A percentile compares a stretch with the other conserved stretches of the same genome.
Evolutionary conservation across 2,329 filamentous ascomycete species (phyloP).

Genomic region (Onygena corvina): DNA sequence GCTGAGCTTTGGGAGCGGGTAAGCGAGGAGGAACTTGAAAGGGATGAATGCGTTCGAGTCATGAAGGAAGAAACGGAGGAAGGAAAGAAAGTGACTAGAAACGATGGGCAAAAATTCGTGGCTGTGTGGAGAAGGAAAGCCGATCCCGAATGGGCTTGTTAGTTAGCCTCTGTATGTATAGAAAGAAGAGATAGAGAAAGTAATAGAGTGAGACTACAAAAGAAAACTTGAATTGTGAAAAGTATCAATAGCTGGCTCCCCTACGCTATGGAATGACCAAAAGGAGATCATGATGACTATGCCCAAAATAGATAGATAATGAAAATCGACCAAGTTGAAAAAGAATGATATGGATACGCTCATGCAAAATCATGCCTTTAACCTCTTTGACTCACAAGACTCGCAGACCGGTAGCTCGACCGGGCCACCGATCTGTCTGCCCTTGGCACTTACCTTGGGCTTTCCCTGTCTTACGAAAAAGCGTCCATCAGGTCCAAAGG

Average conservation of each 20-base stretch:
- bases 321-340: slow-evolving; percentile 2
- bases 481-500: slow-evolving; percentile 47
- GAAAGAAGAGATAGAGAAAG: not conserved
- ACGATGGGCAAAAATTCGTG: slow-evolving; percentile 81
- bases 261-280: not conserved
- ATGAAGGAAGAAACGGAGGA: slow-evolving; percentile 80
- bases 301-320: not conserved
- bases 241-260: not conserved
- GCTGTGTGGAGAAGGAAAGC: slow-evolving; percentile 72
- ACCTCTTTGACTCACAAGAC: slow-evolving; percentile 47
- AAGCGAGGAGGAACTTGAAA: slow-evolving; percentile 41
- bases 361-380: slow-evolving; percentile 43
- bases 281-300: not conserved
- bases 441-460: slow-evolving; percentile 34
- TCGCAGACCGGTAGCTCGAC: slow-evolving; percentile 52
- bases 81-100: slow-evolving; percentile 88
- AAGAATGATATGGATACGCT: not conserved
- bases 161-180: not conserved
- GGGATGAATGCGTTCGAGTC: slow-evolving; percentile 47
- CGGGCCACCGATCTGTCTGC: slow-evolving; percentile 36
- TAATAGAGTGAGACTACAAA: not conserved
- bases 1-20: slow-evolving; percentile 61
- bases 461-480: slow-evolving; percentile 51
- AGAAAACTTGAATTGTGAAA: not conserved
- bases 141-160: slow-evolving; percentile 57